phyloP scores from a whole-genome alignment of 2,329 filamentous ascomycete genomes.

The Endoconidiophora laricicola region DNA sequence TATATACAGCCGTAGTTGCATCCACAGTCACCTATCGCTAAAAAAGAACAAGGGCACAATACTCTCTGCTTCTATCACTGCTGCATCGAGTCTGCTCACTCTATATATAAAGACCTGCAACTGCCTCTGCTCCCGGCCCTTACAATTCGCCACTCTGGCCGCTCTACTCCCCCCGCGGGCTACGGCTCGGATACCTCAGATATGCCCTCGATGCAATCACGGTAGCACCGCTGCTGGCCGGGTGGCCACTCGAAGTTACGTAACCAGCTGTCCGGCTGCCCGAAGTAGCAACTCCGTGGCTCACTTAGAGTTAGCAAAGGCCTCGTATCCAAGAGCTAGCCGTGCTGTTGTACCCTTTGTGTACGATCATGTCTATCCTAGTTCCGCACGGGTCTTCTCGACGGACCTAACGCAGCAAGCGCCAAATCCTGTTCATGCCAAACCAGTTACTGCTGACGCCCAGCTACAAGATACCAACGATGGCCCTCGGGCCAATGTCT shows the following conservation, averaged over 20 bases:
- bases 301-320: not conserved
- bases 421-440: too few species aligned
- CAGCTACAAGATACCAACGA: too few species aligned
- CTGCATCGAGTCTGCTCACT: not conserved
- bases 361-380: not conserved
- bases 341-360: not conserved
- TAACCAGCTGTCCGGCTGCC: not conserved
- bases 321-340: too few species aligned
- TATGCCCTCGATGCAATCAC: conserved; percentile 12
- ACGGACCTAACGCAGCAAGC: too few species aligned
- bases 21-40: not conserved
- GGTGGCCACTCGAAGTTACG: conserved; percentile 9
- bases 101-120: not conserved
- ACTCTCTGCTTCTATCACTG: too few species aligned
- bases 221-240: conserved; percentile 13
- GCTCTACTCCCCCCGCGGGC: conserved; percentile 13
- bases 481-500: too few species aligned
- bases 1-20: not conserved
- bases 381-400: not conserved
- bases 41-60: too few species aligned
- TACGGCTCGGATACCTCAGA: conserved; percentile 14
- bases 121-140: not conserved
- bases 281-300: not conserved
- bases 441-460: too few species aligned
- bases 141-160: conserved; percentile 13